Percentiles rank a stretch among this genome's conserved stretches.
These are phyloP conservation scores for Pilasporangium apinafurcum DNA, from an alignment of 352 stramenopile genomes.

Conservation along the genomic window DNA sequence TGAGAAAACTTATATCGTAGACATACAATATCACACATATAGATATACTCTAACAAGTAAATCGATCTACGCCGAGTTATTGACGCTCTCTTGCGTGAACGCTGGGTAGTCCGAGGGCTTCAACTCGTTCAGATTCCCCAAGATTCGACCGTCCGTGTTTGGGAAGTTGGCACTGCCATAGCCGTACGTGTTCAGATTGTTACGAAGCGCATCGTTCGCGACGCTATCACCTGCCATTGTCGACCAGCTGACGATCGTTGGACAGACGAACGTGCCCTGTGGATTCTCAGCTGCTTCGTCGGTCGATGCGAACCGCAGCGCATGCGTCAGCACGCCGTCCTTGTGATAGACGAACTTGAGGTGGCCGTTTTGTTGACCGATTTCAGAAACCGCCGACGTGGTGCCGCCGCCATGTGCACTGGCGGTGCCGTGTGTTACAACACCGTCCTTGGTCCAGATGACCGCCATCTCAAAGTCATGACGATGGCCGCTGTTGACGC, in stretches of 20 bases:
- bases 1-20: no score
- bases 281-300: constrained; percentile 7
- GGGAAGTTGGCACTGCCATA: constrained; percentile 4
- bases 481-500: no score
- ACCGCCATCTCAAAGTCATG: no score
- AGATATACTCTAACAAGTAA: no score
- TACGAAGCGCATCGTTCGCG: constrained; percentile 2
- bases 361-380: constrained; percentile 2
- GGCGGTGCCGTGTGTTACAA: constrained; percentile 1
- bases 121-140: constrained; percentile 1
- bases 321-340: constrained; percentile 5
- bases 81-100: constrained; percentile 6
- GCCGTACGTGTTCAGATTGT: constrained; percentile 2
- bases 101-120: background rate
- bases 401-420: background rate
- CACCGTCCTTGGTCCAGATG: no score
- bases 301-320: constrained; percentile 4
- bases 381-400: background rate
- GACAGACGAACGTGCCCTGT: background rate
- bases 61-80: constrained; percentile 8
- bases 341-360: constrained; percentile 13
- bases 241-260: constrained; percentile 11
- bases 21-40: no score
- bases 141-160: constrained; percentile 1
- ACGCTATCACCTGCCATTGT: constrained; percentile 12